phyloP scores from a whole-genome alignment of 2,329 filamentous ascomycete genomes.

The Fusarium proliferatum region DNA sequence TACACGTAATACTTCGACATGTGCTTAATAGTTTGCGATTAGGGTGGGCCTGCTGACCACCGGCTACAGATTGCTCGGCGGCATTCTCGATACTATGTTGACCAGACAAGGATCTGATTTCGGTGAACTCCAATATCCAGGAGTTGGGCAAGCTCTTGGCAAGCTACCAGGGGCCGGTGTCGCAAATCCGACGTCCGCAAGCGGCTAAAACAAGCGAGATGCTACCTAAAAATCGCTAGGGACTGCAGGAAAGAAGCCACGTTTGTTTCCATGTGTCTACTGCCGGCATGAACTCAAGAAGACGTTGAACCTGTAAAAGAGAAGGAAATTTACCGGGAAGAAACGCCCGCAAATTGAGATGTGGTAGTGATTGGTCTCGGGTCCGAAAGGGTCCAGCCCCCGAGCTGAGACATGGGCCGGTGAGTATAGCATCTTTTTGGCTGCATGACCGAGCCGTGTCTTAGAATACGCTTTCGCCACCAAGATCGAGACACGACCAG shows the following conservation, averaged over 20 bases:
- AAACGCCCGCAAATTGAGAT: neutral
- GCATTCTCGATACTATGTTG: neutral
- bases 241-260: neutral
- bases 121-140: neutral
- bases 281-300: neutral
- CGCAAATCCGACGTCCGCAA: neutral
- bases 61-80: neutral
- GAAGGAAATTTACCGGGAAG: neutral
- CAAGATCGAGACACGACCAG: neutral
- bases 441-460: neutral
- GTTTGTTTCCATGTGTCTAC: neutral
- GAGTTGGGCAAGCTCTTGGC: neutral
- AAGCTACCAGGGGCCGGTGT: neutral
- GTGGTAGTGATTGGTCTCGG: neutral
- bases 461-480: neutral
- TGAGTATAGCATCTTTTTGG: neutral
- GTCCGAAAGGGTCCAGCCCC: neutral
- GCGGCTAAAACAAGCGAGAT: neutral
- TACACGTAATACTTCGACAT: neutral
- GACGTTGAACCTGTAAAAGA: neutral
- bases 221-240: neutral
- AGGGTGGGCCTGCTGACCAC: neutral
- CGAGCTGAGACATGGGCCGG: neutral
- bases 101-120: neutral
- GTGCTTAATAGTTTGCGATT: neutral